Evolutionary conservation across 768 basidiomycete species (phyloP).

Genomic region (Suillus lakei): DNA sequence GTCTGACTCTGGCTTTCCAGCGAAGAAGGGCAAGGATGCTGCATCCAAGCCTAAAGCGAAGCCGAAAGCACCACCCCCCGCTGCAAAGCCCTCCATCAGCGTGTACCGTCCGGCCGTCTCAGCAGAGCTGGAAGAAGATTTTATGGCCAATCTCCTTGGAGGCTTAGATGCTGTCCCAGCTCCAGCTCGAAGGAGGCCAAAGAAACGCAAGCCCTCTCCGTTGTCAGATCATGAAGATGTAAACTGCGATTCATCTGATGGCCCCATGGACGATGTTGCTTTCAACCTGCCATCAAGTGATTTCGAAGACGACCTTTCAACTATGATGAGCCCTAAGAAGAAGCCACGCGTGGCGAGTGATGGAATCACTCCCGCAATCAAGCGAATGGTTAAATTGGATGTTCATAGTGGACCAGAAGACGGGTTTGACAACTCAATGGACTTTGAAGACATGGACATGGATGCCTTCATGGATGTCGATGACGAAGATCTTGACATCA

Average conservation of each 20-base stretch:
- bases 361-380: constrained; percentile 57
- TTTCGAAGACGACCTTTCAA: constrained; percentile 52
- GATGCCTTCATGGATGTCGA: constrained; percentile 62
- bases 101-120: constrained; percentile 82
- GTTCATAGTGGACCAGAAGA: constrained; percentile 57
- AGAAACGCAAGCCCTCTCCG: constrained; percentile 73
- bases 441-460: constrained; percentile 57
- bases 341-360: constrained; percentile 51
- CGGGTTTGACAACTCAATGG: constrained; percentile 45
- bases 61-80: constrained; percentile 53
- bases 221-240: constrained; percentile 41
- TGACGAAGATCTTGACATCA: constrained; percentile 53
- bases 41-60: constrained; percentile 43
- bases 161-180: constrained; percentile 61
- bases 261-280: constrained; percentile 26
- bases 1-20: constrained; percentile 22
- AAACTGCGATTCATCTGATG: constrained; percentile 33
- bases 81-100: constrained; percentile 64
- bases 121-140: constrained; percentile 83
- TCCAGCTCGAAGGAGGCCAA: constrained; percentile 41
- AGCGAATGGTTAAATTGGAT: constrained; percentile 61
- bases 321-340: constrained; percentile 71
- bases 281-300: constrained; percentile 46
- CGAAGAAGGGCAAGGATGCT: constrained; percentile 25
- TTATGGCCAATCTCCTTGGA: constrained; percentile 84